Percentiles rank a stretch among this genome's conserved stretches.
Evolutionary conservation across 2,329 filamentous ascomycete species (phyloP).

Genomic region (Myriosclerotinia curreyana): DNA sequence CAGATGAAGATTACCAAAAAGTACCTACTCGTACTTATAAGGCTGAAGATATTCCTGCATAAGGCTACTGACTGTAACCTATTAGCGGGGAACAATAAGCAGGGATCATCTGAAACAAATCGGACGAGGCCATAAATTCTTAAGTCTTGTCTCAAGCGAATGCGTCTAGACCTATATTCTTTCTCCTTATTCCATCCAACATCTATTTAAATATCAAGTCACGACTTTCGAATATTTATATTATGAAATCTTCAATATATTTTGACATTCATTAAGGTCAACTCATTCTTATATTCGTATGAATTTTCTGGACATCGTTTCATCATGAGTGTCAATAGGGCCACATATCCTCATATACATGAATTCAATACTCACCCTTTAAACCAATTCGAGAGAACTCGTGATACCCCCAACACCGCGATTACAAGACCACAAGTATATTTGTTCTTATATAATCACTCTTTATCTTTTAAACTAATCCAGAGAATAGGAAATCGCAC

Average conservation of each 20-base stretch:
- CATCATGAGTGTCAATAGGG: not conserved
- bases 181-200: not conserved
- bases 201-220: not conserved
- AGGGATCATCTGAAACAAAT: not conserved
- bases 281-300: too few species aligned
- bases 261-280: not conserved
- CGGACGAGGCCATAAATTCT: not conserved
- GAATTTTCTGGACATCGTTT: not conserved
- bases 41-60: conserved; percentile 14
- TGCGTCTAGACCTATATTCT: conserved; percentile 1
- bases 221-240: not conserved
- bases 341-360: not conserved
- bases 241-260: not conserved
- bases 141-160: not conserved
- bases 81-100: conserved; percentile 7
- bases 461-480: not conserved
- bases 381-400: conserved; percentile 9
- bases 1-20: too few species aligned
- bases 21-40: too few species aligned
- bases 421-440: conserved; percentile 9
- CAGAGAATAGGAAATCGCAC: conserved; percentile 70
- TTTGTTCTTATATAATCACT: conserved; percentile 19
- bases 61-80: not conserved
- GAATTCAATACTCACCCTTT: conserved; percentile 10
- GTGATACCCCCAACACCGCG: conserved; percentile 1